Evolutionary conservation across 305 asterid species (phyloP).

Genomic region (Solanum hybrid): DNA sequence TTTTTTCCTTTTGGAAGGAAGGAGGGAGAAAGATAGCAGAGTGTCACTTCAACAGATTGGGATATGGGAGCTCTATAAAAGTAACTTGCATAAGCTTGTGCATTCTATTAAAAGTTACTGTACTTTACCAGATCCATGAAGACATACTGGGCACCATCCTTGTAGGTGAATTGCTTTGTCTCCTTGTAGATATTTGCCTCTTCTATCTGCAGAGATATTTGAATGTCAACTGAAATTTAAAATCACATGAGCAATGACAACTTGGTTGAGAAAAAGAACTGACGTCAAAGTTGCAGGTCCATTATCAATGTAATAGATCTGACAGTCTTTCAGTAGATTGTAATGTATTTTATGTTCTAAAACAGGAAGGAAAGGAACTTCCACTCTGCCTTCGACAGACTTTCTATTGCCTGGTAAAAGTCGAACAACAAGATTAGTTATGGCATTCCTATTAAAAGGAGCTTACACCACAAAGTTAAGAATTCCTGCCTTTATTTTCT

Average conservation of each 20-base stretch:
- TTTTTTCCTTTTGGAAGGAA: neutral
- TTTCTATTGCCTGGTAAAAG: neutral
- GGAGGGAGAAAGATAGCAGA: neutral
- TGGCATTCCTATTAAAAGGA: neutral
- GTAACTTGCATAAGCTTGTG: neutral
- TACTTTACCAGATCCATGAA: conserved; percentile 83
- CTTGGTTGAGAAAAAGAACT: neutral
- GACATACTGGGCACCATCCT: conserved; percentile 80
- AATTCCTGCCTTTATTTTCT: neutral
- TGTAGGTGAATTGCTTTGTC: conserved; percentile 84
- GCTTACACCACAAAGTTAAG: neutral
- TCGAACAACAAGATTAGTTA: neutral
- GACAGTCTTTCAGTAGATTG: neutral
- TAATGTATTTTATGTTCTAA: neutral
- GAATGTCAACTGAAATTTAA: conserved; percentile 2
- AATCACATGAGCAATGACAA: neutral
- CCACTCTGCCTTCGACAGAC: neutral
- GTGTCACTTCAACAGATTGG: neutral
- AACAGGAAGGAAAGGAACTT: neutral
- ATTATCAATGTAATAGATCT: neutral
- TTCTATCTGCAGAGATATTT: conserved; percentile 49
- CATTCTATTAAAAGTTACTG: conserved; percentile 3
- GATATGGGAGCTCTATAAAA: neutral
- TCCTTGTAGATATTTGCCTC: conserved; percentile 76
- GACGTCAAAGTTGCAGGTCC: neutral